These are phyloP conservation scores for Geotrichum europaeum DNA, from an alignment of 1,139 yeast species.

Conservation along the genomic window DNA sequence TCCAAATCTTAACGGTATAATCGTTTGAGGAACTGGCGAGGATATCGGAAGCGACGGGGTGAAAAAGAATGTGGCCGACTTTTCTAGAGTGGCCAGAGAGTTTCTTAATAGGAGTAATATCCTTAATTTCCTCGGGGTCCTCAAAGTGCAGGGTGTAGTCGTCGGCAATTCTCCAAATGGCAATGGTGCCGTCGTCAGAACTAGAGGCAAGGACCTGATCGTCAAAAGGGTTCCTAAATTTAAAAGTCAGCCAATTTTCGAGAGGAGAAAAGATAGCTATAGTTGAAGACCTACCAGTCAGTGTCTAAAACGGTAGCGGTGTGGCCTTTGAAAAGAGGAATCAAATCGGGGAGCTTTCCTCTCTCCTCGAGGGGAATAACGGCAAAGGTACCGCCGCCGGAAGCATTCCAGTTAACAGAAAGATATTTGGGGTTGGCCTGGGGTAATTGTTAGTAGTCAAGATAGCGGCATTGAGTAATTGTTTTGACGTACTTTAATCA, in stretches of 20 bases:
- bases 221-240: conserved; percentile 63
- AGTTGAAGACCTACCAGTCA: conserved; percentile 44
- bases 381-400: conserved; percentile 97
- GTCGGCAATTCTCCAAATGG: conserved; percentile 81
- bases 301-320: conserved; percentile 93
- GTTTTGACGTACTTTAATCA: conserved; percentile 46
- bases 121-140: conserved; percentile 60
- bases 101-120: conserved; percentile 61
- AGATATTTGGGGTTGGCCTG: conserved; percentile 73
- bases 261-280: conserved; percentile 15
- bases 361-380: conserved; percentile 78
- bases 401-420: conserved; percentile 86
- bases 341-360: conserved; percentile 93
- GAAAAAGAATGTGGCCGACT: conserved; percentile 88
- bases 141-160: conserved; percentile 48
- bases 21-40: conserved; percentile 88
- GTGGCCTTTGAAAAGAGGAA: conserved; percentile 91
- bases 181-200: conserved; percentile 87
- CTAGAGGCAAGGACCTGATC: conserved; percentile 70
- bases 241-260: neutral
- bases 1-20: conserved; percentile 87
- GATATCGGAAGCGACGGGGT: conserved; percentile 81
- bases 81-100: conserved; percentile 85
- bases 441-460: conserved; percentile 2
- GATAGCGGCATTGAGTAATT: neutral